Evolutionary conservation across 176 grass and related monocot species (phyloP), one percentile per base, ranked within the genome.

Genomic region (Elymus sibiricus): DNA sequence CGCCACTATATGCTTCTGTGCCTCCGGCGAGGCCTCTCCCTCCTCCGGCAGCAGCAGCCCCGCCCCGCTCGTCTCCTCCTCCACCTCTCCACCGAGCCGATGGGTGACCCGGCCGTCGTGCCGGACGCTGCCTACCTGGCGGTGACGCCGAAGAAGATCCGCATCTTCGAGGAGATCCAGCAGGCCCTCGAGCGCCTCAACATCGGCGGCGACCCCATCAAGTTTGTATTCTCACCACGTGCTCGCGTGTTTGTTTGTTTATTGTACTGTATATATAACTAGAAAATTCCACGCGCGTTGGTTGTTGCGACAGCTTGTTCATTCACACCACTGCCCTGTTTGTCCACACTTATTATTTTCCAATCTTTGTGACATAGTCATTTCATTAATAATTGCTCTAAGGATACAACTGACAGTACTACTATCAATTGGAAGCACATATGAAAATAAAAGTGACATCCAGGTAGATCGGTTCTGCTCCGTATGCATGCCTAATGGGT

Each of bases 101-200:
- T 94, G 93, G 87, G 87, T 42, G 87, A 87, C 56, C 79, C 68
- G 12, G 44, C 68, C 53, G 39, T 63, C 13, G 66, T 34, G 70
- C 79, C 76, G 56, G 91, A 98, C 56, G 61, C 83, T 40, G 43
- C 91, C 68, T 95, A 98, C 84, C 88, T 98, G 13, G 86, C 79
- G 0, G 88, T 98, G 35, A 89, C 87, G 35, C 82, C 72, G 66
- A 95, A 95, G 85, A 70, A 92, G 78, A 47, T 94, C 74, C 73
- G 72, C 70, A 14, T 91, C 56, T 98, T 98, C 64, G 78, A 95
- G 82, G 81, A 89, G 76, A 91, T 98, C 85, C 90, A 92, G 53
- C 90, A 91, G 84, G 83, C 81, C 77, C 49, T 89, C 63, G 92
- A 94, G 67, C 88, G 90, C 46, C 82, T 86, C 74, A 92, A 81